Base-by-base conservation (phyloP, 805 yeast species). In the Wickerhamiella dianesei region DNA sequence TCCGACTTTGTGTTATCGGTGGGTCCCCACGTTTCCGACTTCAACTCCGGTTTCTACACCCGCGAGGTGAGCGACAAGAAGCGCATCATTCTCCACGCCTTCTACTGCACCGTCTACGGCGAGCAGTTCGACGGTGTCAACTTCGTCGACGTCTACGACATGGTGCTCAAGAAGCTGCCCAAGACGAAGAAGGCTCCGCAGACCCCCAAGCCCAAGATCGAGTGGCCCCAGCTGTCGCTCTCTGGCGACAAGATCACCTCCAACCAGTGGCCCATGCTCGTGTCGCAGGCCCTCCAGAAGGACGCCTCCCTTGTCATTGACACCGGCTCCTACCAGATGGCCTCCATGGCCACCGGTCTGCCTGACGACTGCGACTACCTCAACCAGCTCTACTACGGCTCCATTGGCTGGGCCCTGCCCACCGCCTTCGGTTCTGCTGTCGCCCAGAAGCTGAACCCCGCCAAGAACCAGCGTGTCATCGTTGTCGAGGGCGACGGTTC, bases 401-500 rank as follows among this genome's bases (percentile, higher is more conserved):
- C 94, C 1, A 88, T 88, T 56, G 96, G 96, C 4, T 82, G 76
- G 67, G 89, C 94, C 0, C 67, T 88, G 21, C 96, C 96, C 2
- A 82, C 88, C 9, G 73, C 92, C 3, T 72, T 88, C 48, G 96
- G 96, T 44, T 82, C 80, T 21, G 78, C 84, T 17, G 66, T 83
- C 47, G 96, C 89, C 0, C 59, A 56, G 40, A 42, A 35, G 19
- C 32, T 50, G 42, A 50, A 48, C 19, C 66, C 68, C 4, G 52
- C 56, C 12, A 56, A 57, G 37, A 52, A 57, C 41, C 72, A 79
- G 29, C 74, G 94, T 56, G 70, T 87, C 41, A 69, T 85, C 18
- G 67, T 87, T 20, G 65, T 85, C 16, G 87, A 83, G 68, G 96
- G 96, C 47, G 96, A 88, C 62, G 96, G 96, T 1, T 80, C 95